Evolutionary conservation across 2,329 filamentous ascomycete species (phyloP).

Genomic region (Colletotrichum musae): DNA sequence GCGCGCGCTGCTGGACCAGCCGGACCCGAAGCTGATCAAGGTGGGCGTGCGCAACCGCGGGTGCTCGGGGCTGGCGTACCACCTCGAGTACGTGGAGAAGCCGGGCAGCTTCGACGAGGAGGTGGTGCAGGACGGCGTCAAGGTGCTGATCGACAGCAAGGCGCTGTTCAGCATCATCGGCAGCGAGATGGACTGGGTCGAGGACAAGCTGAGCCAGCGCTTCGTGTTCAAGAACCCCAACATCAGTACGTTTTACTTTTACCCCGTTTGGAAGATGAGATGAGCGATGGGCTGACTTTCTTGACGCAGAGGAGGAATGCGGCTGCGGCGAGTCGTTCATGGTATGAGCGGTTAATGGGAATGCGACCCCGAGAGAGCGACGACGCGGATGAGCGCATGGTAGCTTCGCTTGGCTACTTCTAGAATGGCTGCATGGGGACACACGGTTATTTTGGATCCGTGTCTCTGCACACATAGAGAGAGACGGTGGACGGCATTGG

Average conservation of each 20-base stretch:
- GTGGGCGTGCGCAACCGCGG: constrained; percentile 95
- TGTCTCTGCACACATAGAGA: constrained; percentile 16
- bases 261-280: not conserved
- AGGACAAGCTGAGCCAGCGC: constrained; percentile 91
- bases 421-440: constrained; percentile 6
- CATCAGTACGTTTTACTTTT: constrained; percentile 81
- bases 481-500: constrained; percentile 21
- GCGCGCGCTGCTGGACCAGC: constrained; percentile 82
- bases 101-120: constrained; percentile 89
- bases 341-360: constrained; percentile 63
- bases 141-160: constrained; percentile 96
- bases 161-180: constrained; percentile 98
- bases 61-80: constrained; percentile 93
- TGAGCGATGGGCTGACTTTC: constrained; percentile 47
- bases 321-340: constrained; percentile 98
- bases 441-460: not conserved
- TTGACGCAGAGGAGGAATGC: constrained; percentile 85
- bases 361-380: not conserved
- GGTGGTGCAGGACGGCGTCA: constrained; percentile 96
- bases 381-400: too few species aligned
- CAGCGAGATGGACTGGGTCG: constrained; percentile 98
- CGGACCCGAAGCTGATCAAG: constrained; percentile 92
- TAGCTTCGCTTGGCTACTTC: too few species aligned
- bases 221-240: constrained; percentile 98
- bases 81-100: constrained; percentile 96